Conservation (phyloP, 2,329 filamentous ascomycete species). For the Paraphaeosphaeria sporulosa region DNA sequence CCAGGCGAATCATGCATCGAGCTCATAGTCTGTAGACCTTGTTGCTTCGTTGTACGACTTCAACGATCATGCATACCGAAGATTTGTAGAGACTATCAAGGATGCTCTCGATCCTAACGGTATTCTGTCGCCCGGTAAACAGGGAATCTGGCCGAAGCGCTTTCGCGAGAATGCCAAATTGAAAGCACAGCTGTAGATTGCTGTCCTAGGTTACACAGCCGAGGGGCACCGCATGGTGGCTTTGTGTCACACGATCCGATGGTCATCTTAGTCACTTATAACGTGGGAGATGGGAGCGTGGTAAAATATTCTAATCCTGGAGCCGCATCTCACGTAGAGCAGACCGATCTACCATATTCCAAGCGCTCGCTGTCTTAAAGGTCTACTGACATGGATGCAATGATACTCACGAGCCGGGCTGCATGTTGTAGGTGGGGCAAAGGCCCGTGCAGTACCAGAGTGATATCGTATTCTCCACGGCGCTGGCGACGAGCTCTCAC, state of each 20-base stretch:
- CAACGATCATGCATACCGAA: conserved; percentile 40
- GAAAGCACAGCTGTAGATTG: conserved; percentile 32
- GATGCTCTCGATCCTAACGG: conserved; percentile 43
- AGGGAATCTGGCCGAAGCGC: conserved; percentile 41
- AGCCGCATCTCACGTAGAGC: neutral
- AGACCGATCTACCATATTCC: neutral
- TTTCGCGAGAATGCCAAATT: conserved; percentile 31
- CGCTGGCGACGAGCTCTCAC: conserved; percentile 1
- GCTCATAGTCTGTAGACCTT: conserved; percentile 27
- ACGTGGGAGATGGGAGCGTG: neutral
- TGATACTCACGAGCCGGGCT: neutral
- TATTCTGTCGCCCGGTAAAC: conserved; percentile 41
- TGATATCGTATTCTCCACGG: neutral
- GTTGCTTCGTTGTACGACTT: conserved; percentile 43
- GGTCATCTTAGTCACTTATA: neutral
- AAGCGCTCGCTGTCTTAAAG: neutral
- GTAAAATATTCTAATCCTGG: neutral
- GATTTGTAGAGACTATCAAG: conserved; percentile 44
- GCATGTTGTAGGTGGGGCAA: neutral
- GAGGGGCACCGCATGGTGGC: neutral
- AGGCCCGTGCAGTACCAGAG: neutral
- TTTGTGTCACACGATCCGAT: neutral
- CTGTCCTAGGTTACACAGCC: neutral
- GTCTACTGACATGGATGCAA: neutral
- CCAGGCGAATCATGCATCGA: neutral